Evolutionary conservation across 176 grass and related monocot genomes (phyloP).

Genomic region (Neostapfia colusana): DNA sequence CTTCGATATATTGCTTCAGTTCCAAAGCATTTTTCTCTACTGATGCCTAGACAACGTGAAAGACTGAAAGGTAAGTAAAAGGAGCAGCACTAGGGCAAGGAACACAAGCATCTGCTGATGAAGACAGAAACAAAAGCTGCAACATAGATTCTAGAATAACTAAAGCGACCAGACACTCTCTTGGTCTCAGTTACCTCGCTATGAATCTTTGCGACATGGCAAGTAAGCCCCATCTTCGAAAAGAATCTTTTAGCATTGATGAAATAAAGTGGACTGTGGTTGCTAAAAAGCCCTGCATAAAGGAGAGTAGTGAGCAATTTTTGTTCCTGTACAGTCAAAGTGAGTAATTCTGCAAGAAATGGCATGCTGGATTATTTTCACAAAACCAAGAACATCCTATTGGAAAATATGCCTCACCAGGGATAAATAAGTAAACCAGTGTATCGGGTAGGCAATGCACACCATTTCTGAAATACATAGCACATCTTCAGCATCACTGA

Average conservation of each 20-base stretch:
- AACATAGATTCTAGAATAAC: neutral
- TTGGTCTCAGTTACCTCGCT: slow-evolving; percentile 63
- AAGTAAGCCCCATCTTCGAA: slow-evolving; percentile 90
- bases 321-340: neutral
- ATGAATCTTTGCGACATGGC: slow-evolving; percentile 91
- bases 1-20: slow-evolving; percentile 86
- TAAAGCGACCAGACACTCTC: neutral
- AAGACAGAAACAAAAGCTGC: neutral
- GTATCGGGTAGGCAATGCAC: slow-evolving; percentile 64
- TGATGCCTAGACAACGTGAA: slow-evolving; percentile 59
- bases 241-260: slow-evolving; percentile 76
- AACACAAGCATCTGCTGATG: neutral
- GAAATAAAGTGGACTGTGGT: slow-evolving; percentile 91
- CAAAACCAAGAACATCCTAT: neutral
- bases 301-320: neutral
- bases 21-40: slow-evolving; percentile 78
- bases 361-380: neutral
- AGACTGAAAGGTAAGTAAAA: neutral
- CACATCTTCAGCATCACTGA: slow-evolving; percentile 13
- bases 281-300: slow-evolving; percentile 88
- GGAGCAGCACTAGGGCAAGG: neutral
- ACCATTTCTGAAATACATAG: slow-evolving; percentile 77
- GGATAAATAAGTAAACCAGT: slow-evolving; percentile 91
- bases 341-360: neutral
- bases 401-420: slow-evolving; percentile 61